Evolutionary conservation across 305 asterid genomes (phyloP), one percentile per base, ranked within the genome.

Genomic region (Fraxinus floribunda): DNA sequence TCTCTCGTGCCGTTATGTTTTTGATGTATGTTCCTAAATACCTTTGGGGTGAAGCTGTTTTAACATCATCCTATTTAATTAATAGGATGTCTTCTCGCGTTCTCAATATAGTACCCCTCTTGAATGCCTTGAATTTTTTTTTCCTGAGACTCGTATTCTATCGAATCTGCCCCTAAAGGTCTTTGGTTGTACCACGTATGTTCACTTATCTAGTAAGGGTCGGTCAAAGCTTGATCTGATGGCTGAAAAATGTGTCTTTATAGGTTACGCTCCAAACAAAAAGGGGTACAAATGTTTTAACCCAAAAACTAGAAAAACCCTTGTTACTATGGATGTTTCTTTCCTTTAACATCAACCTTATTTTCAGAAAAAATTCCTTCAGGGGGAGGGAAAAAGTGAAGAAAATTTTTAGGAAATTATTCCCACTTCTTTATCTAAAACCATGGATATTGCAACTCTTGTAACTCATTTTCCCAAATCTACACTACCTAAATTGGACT

Each of bases 11-110:
- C 15, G n/a, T 80, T 0, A 80, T 80, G 73, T 73, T 80, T 30
- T 80, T 73, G 10, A 80, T 73, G 79, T 6, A 80, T 49, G 57
- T 52, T 49, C 79, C 46, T 4, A 79, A 38, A 22, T 80, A 39
- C 29, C 10, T 80, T 3, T 80, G 78, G 78, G 78, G 70, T 3
- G 46, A 70, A 3, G 70, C 52, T 0, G 16, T 41, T 38, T 80
- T 35, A 7, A n/a, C 10, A 55, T n/a, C 83, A 16, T 39, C 78
- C 1, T 79, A 62, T 68, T 41, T 79, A 4, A 68, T 79, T 1
- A 71, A 70, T 29, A 39, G 32, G 18, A 44, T 70, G 78, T 70
- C 78, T 41, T 41, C 83, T 66, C 41, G 30, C 29, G 26, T 80
- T 30, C 15, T 72, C 2, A 26, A 73, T 80, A 34, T 11, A 73